A percentile compares a stretch with the other conserved stretches of the same genome.
Conservation (phyloP, 202 grass and related monocot genomes). For the Alloteropsis angusta region DNA sequence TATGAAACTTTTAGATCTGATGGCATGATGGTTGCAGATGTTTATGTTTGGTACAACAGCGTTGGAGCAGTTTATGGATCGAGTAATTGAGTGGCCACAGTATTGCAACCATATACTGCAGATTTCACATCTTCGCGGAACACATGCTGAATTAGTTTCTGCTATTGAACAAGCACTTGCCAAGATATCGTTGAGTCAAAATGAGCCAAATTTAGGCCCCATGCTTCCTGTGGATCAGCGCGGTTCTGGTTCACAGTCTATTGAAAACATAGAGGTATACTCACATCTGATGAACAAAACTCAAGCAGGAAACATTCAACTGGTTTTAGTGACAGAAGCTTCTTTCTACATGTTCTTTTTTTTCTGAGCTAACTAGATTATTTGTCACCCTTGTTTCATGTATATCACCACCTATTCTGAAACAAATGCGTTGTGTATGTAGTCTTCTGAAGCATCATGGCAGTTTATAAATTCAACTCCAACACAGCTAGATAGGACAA, state of each 20-base stretch:
- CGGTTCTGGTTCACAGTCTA: slow-evolving; percentile 50
- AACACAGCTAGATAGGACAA: slow-evolving; percentile 59
- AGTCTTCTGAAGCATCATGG: slow-evolving; percentile 87
- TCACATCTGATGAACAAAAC: neutral
- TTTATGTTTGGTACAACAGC: slow-evolving; percentile 92
- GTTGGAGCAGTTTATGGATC: slow-evolving; percentile 89
- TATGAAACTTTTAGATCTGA: slow-evolving; percentile 13
- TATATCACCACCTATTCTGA: neutral
- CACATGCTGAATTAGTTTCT: slow-evolving; percentile 76
- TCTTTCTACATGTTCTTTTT: neutral
- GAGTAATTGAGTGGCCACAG: slow-evolving; percentile 82
- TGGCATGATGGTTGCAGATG: slow-evolving; percentile 69
- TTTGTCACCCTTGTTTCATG: neutral
- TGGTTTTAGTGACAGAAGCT: neutral
- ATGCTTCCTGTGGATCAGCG: slow-evolving; percentile 67
- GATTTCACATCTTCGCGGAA: slow-evolving; percentile 93
- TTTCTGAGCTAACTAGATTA: neutral
- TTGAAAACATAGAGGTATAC: slow-evolving; percentile 69
- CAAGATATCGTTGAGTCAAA: slow-evolving; percentile 88
- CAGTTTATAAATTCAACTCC: slow-evolving; percentile 52
- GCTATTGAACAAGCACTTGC: slow-evolving; percentile 75
- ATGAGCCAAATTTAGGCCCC: slow-evolving; percentile 53
- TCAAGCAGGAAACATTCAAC: neutral
- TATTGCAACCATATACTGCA: slow-evolving; percentile 99
- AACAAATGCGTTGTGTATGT: neutral